A percentile compares a stretch with the other conserved stretches of the same genome.
These are phyloP conservation scores for Ashbya aceris DNA, from an alignment of 1,139 yeast genomes.

Conservation along the genomic window DNA sequence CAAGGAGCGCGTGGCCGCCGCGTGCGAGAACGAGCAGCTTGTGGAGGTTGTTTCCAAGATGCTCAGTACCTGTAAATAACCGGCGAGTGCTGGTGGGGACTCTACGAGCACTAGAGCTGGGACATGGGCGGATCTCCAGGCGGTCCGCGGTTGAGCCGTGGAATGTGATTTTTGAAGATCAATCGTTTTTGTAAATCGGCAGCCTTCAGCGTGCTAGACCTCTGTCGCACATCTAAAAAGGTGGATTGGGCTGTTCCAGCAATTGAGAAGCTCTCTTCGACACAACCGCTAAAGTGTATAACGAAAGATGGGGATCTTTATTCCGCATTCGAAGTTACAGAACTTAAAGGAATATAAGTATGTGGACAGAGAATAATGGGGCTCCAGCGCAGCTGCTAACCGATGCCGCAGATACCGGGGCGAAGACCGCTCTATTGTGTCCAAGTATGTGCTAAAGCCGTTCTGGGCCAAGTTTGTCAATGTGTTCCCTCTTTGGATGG, in stretches of 20 bases:
- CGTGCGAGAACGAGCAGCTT: constrained; percentile 93
- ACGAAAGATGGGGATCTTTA: constrained; percentile 61
- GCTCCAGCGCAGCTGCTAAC: background rate
- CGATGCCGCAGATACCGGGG: constrained; percentile 40
- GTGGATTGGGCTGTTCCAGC: too few relatives aligned
- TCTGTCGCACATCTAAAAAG: too few relatives aligned
- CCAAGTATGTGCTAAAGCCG: constrained; percentile 65
- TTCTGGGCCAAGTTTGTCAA: constrained; percentile 62
- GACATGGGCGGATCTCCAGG: too few relatives aligned
- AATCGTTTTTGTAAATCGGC: too few relatives aligned
- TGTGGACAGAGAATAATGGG: constrained; percentile 23
- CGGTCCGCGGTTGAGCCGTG: too few relatives aligned
- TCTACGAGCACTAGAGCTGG: too few relatives aligned
- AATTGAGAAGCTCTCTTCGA: too few relatives aligned
- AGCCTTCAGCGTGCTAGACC: too few relatives aligned
- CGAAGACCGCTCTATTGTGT: constrained; percentile 72
- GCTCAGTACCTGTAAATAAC: constrained; percentile 64
- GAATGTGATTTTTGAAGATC: too few relatives aligned
- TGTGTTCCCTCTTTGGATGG: constrained; percentile 77
- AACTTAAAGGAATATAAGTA: constrained; percentile 63
- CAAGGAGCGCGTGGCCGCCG: constrained; percentile 97
- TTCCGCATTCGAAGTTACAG: constrained; percentile 49
- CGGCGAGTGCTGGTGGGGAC: background rate
- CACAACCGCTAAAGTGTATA: too few relatives aligned
- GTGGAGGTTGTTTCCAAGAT: constrained; percentile 81